Conservation (phyloP, 306 rosid genomes). For the Gleditsia sinensis region DNA sequence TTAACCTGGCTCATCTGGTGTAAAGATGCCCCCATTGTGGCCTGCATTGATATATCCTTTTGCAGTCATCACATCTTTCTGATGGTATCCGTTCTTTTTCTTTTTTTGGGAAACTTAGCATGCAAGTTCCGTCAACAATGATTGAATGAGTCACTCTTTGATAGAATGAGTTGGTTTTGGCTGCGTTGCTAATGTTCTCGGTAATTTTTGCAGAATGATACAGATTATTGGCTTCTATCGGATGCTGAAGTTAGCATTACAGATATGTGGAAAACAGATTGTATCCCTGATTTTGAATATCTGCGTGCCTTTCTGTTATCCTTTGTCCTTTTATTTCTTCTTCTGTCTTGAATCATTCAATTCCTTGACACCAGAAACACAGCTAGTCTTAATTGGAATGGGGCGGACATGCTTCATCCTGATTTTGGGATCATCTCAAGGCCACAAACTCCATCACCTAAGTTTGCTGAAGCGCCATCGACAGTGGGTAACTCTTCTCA, state of each 20-base stretch:
- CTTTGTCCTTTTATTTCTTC: not conserved
- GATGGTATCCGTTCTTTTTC: too few relatives aligned
- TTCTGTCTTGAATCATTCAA: slow-evolving; percentile 11
- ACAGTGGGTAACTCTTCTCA: slow-evolving; percentile 47
- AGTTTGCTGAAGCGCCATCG: slow-evolving; percentile 55
- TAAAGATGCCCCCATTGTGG: too few relatives aligned
- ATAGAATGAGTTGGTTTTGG: too few relatives aligned
- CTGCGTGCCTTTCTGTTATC: slow-evolving; percentile 13
- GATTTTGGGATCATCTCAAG: slow-evolving; percentile 62
- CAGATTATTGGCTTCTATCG: slow-evolving; percentile 97
- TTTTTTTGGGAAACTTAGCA: not conserved
- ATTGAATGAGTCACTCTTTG: too few relatives aligned
- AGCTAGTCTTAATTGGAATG: slow-evolving; percentile 85
- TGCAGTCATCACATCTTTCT: too few relatives aligned
- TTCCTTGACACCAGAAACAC: slow-evolving; percentile 52
- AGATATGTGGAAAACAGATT: slow-evolving; percentile 93
- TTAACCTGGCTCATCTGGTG: too few relatives aligned
- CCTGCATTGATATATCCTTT: too few relatives aligned
- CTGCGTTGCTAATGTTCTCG: too few relatives aligned
- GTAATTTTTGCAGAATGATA: slow-evolving; percentile 87
- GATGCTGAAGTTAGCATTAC: slow-evolving; percentile 97
- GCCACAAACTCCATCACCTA: slow-evolving; percentile 56
- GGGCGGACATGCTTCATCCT: slow-evolving; percentile 64
- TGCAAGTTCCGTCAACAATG: not conserved
- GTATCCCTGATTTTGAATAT: slow-evolving; percentile 61